Evolutionary conservation across 768 basidiomycete genomes (phyloP), one percentile per base, ranked within the genome.

Genomic region (Lactarius indigo): DNA sequence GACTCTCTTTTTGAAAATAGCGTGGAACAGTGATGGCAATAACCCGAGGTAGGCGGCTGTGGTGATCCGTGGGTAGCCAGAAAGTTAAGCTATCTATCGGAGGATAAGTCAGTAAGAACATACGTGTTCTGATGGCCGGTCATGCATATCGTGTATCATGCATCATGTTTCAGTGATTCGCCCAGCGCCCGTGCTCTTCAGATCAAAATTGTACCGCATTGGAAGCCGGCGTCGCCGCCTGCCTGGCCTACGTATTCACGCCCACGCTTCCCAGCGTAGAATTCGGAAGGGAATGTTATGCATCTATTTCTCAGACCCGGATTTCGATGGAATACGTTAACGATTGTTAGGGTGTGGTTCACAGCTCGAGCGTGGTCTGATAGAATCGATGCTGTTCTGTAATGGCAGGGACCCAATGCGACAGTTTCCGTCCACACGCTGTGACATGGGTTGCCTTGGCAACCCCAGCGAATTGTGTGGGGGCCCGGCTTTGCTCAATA

Each of bases 191-290:
- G 79, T 17, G 74, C 77, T 2, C 69, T 81, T 55, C 57, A 76
- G 20, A 68, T 78, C 33, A 37, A 37, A 37, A 37, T 37, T 37
- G 88, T 73, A 89, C 87, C 70, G 83, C 87, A 5, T 85, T 85
- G 5, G 75, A 82, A 0, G 80, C 81, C 1, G 92, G 91, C 72
- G 78, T 91, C 71, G 83, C 75, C 57, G 87, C 86, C 71, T 92
- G 91, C 70, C 80, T 84, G 18, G 80, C 81, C 3, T 90, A 84
- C 69, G 91, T 89, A 8, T 92, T 84, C 73, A 81, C 71, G 1
- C 89, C 82, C 42, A 84, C 35, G 35, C 35, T 35, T 35, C 33
- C 86, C 30, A 89, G 87, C 33, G 77, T 87, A 62, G 90, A 64
- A 58, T 58, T 58, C n/a, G 33, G 56, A 1, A 44, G 42, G 18